Evolutionary conservation across 768 basidiomycete species (phyloP), one percentile per base, ranked within the genome.

Genomic region (Tylopilus vinaceipallidus): DNA sequence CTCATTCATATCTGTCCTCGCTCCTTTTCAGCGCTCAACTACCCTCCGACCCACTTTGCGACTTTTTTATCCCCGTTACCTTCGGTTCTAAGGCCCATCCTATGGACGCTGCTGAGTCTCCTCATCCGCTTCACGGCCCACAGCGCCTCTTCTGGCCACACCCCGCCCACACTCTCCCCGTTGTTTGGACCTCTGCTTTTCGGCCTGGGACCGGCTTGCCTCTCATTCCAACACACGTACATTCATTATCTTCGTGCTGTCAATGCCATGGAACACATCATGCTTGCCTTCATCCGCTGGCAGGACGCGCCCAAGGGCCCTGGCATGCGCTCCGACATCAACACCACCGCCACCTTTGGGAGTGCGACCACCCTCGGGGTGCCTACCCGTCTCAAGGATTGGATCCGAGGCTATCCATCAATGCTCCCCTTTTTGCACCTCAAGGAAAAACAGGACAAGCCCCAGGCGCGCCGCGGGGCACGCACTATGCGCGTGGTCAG

Each of bases 131-230:
- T 98, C 54, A 83, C 88, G 0, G 91, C 94, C 2, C 84, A 97
- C 65, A 87, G 88, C 24, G 78, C 86, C 17, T 77, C 80, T 8
- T 93, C 91, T 12, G 95, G 95, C 2, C 88, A 95, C 57, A 95
- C 93, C 0, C 94, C 94, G 0, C 88, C 90, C 17, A 84, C 91
- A 1, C 81, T 98, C 33, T 91, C 94, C 1, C 83, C 91, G 14
- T 79, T 95, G 6, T 95, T 98, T 64, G 89, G 88, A 0, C 92
- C 94, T 2, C 73, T 95, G 22, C 71, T 98, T 40, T 98, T 98
- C 56, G 93, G 94, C 45, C 79, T 95, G 50, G 80, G 79, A 10
- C 66, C 74, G 9, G 70, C 76, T 2, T 73, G 74, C 48, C 70
- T 75, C 42, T 65, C 76, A 17, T 81, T 85, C 70, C 73, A 78